Evolutionary conservation across 2,329 filamentous ascomycete genomes (phyloP).

Genomic region (Diaporthe australafricana): DNA sequence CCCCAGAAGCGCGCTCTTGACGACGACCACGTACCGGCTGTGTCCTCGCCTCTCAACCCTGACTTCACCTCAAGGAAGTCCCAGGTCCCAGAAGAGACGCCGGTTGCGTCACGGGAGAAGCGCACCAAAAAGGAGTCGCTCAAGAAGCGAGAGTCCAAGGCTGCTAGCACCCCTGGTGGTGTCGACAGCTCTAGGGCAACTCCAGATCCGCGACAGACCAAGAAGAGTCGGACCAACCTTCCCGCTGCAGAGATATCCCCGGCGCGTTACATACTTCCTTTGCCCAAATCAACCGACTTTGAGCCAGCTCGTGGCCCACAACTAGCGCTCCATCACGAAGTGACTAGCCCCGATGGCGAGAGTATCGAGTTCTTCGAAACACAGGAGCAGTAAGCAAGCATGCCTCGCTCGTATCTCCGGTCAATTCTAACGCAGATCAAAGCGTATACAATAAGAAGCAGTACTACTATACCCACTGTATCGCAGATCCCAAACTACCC

Average conservation of each 20-base stretch:
- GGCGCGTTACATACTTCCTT: conserved; percentile 72
- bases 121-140: conserved; percentile 74
- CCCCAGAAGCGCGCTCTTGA: conserved; percentile 76
- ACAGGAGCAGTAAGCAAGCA: conserved; percentile 68
- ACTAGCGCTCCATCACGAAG: conserved; percentile 66
- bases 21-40: conserved; percentile 76
- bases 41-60: conserved; percentile 81
- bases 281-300: conserved; percentile 72
- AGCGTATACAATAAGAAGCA: conserved; percentile 75
- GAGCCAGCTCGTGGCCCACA: conserved; percentile 68
- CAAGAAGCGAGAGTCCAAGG: conserved; percentile 76
- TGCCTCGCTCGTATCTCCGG: not conserved
- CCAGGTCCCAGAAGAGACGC: conserved; percentile 49
- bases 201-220: conserved; percentile 63
- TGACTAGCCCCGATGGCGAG: conserved; percentile 60
- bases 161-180: conserved; percentile 48
- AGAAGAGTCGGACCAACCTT: conserved; percentile 50
- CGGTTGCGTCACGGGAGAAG: conserved; percentile 58
- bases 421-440: not conserved
- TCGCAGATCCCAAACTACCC: conserved; percentile 88
- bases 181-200: conserved; percentile 65
- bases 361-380: conserved; percentile 71
- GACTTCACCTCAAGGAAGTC: conserved; percentile 58
- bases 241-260: conserved; percentile 59
- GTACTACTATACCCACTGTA: conserved; percentile 91